These are phyloP conservation scores for Cunninghamia lanceolata DNA, from an alignment of 75 land plant genomes.

Conservation along the genomic window DNA sequence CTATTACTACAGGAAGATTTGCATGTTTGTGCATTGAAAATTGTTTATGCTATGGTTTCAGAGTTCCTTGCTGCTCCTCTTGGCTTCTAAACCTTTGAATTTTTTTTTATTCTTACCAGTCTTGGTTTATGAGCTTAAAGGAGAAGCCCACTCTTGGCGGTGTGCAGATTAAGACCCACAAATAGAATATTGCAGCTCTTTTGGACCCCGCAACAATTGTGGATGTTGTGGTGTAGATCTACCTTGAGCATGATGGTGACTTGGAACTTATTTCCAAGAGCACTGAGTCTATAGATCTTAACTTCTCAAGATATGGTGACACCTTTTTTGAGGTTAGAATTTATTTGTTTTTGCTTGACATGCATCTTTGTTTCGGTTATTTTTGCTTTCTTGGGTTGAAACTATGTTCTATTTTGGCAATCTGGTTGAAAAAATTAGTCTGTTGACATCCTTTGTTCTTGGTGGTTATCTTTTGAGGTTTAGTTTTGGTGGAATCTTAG, in stretches of 20 bases:
- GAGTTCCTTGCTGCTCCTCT: no score
- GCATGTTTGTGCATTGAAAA: no score
- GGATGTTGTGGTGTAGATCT: constrained; percentile 93
- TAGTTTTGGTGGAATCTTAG: neutral
- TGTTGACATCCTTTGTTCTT: neutral
- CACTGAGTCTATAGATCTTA: constrained; percentile 74
- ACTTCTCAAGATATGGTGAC: constrained; percentile 96
- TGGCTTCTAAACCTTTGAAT: no score
- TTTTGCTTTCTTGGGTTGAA: neutral
- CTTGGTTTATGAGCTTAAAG: no score
- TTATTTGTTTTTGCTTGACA: neutral
- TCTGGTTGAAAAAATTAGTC: neutral
- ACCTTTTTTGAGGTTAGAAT: constrained; percentile 90
- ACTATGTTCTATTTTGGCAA: neutral
- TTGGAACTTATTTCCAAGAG: constrained; percentile 85
- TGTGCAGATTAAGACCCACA: constrained; percentile 97
- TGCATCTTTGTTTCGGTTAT: neutral
- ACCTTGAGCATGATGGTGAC: constrained; percentile 92
- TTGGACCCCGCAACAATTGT: constrained; percentile 86
- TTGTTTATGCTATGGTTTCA: no score
- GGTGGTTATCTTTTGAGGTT: neutral
- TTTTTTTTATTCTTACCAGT: no score
- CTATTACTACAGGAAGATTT: neutral
- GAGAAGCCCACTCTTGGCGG: constrained; percentile 28
- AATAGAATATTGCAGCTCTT: constrained; percentile 89